A percentile compares a stretch with the other conserved stretches of the same genome.
Conservation (phyloP, 2,329 filamentous ascomycete species). For the Exophiala mesophila region DNA sequence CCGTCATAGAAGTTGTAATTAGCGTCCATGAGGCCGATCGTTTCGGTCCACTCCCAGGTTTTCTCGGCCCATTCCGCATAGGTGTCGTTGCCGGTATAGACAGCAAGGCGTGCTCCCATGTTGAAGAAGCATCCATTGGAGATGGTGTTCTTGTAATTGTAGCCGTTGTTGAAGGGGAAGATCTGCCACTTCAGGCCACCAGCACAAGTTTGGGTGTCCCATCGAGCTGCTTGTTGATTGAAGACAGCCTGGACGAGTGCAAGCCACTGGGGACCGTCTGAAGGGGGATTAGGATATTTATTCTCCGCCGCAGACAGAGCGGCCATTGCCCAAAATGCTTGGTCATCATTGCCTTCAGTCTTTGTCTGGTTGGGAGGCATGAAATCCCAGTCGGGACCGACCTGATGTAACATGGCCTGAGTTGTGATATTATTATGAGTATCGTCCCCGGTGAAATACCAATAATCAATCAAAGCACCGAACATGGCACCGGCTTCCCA, state of each 20-base stretch:
- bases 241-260: slow-evolving; percentile 73
- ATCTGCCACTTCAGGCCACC: slow-evolving; percentile 86
- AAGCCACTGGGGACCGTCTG: slow-evolving; percentile 67
- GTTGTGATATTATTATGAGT: slow-evolving; percentile 65
- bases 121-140: slow-evolving; percentile 57
- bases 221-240: slow-evolving; percentile 68
- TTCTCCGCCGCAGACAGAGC: slow-evolving; percentile 74
- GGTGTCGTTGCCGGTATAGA: slow-evolving; percentile 73
- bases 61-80: slow-evolving; percentile 72
- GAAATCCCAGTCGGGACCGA: slow-evolving; percentile 67
- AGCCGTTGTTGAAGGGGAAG: slow-evolving; percentile 69
- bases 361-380: slow-evolving; percentile 60
- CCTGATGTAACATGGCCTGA: slow-evolving; percentile 68
- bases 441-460: slow-evolving; percentile 72
- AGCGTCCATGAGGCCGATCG: slow-evolving; percentile 47
- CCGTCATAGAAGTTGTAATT: slow-evolving; percentile 53
- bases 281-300: slow-evolving; percentile 64
- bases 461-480: slow-evolving; percentile 71
- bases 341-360: slow-evolving; percentile 50
- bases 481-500: slow-evolving; percentile 73
- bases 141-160: slow-evolving; percentile 54
- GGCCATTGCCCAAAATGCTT: slow-evolving; percentile 80
- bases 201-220: slow-evolving; percentile 61
- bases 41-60: slow-evolving; percentile 54
- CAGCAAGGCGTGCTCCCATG: slow-evolving; percentile 61